Evolutionary conservation across 176 grass and related monocot genomes (phyloP), one percentile per base, ranked within the genome.

Genomic region (Triticum monococcum): DNA sequence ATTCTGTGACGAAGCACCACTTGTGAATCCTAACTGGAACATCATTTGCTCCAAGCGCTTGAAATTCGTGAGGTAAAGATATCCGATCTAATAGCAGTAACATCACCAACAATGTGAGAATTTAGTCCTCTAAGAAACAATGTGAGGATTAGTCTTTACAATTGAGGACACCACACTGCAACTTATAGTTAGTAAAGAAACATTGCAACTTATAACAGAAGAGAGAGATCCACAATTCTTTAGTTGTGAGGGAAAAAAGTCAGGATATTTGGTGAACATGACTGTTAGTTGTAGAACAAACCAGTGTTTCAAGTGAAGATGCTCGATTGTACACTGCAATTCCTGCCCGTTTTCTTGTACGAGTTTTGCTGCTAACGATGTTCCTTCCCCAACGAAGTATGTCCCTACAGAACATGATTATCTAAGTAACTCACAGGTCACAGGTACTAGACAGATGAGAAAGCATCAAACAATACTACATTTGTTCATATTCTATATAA

Each of bases 351-450:
- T 98, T 98, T 81, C 89, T 91, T 2, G 96, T 98, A 68, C 92
- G 92, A 25, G 96, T 91, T 91, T 98, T 98, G 84, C 90, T 94
- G 85, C 93, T 94, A 88, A 95, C 89, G 37, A 98, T 92, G 74
- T 98, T 98, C 77, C 94, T 94, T 66, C 96, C 96, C 93, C 93
- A 95, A 25, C 96, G 86, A 84, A 98, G 94, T 92, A 98, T 87
- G 77, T 98, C 96, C 86, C 96, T 95, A 73, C 31, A 78, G 35
- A 78, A 82, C 11, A 56, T 30, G 56, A 84, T 86, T 78, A 65
- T 81, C 14, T 69, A 85, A 84, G 52, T 38, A 72, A 72, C 40
- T 73, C 30, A 18, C 36, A 67, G 11, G 26, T 86, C 25, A 11
- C 1, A 83, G n/a, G 36, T 11, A 41, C 22, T 36, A 20, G 1